phyloP scores from a whole-genome alignment of 129 eudicot genomes.

The Pulicaria dysenterica region DNA sequence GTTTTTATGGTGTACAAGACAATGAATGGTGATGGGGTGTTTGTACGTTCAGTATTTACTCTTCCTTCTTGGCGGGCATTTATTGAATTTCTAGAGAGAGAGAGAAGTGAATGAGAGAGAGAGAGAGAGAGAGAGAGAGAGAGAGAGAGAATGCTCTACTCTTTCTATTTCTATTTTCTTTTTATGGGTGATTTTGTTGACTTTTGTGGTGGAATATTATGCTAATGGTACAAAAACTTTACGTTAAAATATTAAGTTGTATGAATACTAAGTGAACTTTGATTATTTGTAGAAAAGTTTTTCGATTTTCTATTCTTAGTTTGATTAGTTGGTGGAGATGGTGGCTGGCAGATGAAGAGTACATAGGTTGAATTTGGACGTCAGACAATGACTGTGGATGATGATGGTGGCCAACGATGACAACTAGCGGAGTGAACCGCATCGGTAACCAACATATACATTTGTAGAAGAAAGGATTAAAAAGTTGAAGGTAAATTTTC shows the following conservation, averaged over 20 bases:
- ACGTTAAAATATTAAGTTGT: background rate
- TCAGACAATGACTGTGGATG: no score
- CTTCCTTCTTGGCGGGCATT: slow-evolving; percentile 19
- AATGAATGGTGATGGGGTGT: slow-evolving; percentile 4
- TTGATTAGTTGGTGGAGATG: no score
- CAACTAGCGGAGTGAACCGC: no score
- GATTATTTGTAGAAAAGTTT: no score
- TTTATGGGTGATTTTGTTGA: slow-evolving; percentile 32
- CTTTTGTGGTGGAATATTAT: slow-evolving; percentile 11
- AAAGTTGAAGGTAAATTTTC: no score
- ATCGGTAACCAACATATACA: no score
- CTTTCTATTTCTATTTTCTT: slow-evolving; percentile 14
- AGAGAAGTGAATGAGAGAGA: background rate
- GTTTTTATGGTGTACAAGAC: background rate
- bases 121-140: background rate
- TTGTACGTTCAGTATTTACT: slow-evolving; percentile 1
- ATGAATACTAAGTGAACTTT: no score
- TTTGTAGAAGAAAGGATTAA: no score
- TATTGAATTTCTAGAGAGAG: slow-evolving; percentile 24
- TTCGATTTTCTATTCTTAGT: no score
- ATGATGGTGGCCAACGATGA: no score
- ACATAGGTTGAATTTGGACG: no score
- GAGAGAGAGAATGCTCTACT: background rate
- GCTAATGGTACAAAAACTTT: background rate
- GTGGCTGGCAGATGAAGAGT: no score